Conservation (phyloP, 331 rosid genomes). For the Pyrus hybrid region DNA sequence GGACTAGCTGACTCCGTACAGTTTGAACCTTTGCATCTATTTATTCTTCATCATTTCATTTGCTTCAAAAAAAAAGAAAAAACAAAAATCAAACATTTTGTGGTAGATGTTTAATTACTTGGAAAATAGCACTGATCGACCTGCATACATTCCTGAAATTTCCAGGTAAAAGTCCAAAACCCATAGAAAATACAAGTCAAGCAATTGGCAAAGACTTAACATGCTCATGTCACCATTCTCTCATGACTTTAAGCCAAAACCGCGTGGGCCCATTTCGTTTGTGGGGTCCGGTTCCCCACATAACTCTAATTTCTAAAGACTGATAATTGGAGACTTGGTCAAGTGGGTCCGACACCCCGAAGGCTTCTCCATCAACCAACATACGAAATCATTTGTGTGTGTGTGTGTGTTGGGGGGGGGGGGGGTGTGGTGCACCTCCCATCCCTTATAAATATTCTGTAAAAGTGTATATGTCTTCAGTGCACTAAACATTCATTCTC, state of each 20-base stretch:
- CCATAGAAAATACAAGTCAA: slow-evolving; percentile 9
- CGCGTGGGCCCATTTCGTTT: slow-evolving; percentile 26
- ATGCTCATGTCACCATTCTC: not conserved
- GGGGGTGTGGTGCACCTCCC: not conserved
- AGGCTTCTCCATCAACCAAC: not conserved
- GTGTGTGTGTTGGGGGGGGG: too few relatives aligned
- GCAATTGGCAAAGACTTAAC: not conserved
- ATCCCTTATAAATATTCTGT: not conserved
- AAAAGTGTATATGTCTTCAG: not conserved
- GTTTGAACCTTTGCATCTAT: not conserved
- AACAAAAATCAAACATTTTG: not conserved
- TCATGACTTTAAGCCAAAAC: not conserved
- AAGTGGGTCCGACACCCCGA: not conserved
- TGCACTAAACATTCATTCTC: not conserved
- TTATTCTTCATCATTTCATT: not conserved
- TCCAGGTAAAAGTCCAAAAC: slow-evolving; percentile 40
- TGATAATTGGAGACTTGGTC: slow-evolving; percentile 26
- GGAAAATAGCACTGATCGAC: slow-evolving; percentile 1
- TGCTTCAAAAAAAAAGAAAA: not conserved
- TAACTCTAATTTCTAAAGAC: not conserved
- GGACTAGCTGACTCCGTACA: slow-evolving; percentile 11
- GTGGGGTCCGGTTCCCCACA: not conserved
- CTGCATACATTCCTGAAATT: not conserved
- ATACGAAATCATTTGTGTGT: not conserved
- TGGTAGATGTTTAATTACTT: not conserved